Percentiles rank a stretch among this genome's conserved stretches.
phyloP scores from a whole-genome alignment of 805 yeast genomes.

The Pichia californica region DNA sequence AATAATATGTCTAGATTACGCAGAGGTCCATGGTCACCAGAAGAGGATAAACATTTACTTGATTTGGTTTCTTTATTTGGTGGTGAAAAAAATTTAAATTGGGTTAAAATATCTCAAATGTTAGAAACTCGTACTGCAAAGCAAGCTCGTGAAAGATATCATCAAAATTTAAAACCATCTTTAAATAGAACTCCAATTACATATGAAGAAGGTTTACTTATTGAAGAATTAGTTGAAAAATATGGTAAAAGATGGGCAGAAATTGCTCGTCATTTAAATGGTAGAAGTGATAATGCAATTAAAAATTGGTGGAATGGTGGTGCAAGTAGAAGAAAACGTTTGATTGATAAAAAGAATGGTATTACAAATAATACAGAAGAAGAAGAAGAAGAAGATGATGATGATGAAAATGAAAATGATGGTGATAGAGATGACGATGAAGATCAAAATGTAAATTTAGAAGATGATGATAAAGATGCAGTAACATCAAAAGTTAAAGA shows the following conservation, averaged over 20 bases:
- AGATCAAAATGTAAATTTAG: too few species aligned
- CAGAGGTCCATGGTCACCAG: constrained; percentile 88
- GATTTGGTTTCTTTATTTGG: constrained; percentile 66
- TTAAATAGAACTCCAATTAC: constrained; percentile 78
- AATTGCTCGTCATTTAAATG: constrained; percentile 79
- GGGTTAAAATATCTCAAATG: constrained; percentile 79
- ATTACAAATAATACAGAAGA: neutral
- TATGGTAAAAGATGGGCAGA: constrained; percentile 94
- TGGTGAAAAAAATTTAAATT: constrained; percentile 54
- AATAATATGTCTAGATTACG: constrained; percentile 24
- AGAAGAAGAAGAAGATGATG: neutral
- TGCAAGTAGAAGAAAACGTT: constrained; percentile 71
- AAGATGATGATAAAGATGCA: too few species aligned
- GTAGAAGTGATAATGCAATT: constrained; percentile 85
- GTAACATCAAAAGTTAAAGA: too few species aligned
- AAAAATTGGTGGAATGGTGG: constrained; percentile 98
- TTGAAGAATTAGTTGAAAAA: constrained; percentile 69
- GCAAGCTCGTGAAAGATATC: constrained; percentile 87
- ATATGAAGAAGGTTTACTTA: constrained; percentile 73
- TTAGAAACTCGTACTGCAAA: constrained; percentile 79
- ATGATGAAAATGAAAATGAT: neutral
- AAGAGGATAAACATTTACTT: constrained; percentile 69
- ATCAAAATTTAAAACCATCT: constrained; percentile 83
- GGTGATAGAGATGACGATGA: neutral
- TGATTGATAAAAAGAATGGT: constrained; percentile 2